phyloP scores from a whole-genome alignment of 164 flowering plant genomes.

The Berberis thunbergii region DNA sequence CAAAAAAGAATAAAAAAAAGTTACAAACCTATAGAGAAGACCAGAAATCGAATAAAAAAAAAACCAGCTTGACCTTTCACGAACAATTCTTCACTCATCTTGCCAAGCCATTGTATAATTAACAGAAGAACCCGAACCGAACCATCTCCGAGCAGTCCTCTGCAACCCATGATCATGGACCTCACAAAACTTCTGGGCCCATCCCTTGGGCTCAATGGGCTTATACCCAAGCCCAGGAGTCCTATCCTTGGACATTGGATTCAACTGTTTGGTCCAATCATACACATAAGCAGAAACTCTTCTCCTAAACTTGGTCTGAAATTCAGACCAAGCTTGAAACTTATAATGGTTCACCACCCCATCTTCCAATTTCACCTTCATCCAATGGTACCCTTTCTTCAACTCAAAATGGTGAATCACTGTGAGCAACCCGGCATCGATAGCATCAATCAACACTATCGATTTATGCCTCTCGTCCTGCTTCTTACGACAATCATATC shows the following conservation, averaged over 20 bases:
- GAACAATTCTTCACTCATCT: constrained; percentile 1
- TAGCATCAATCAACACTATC: constrained; percentile 43
- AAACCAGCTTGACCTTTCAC: not conserved
- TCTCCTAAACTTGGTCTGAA: constrained; percentile 68
- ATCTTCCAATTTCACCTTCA: constrained; percentile 5
- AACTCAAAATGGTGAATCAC: constrained; percentile 69
- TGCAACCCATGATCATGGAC: constrained; percentile 47
- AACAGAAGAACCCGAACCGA: constrained; percentile 16
- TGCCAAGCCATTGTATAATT: constrained; percentile 48
- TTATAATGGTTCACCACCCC: constrained; percentile 83
- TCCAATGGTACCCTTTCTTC: constrained; percentile 25
- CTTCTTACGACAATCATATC: constrained; percentile 60
- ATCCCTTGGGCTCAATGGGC: constrained; percentile 60
- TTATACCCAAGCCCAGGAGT: constrained; percentile 67
- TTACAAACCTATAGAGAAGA: not conserved
- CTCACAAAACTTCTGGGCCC: constrained; percentile 72
- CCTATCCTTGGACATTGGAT: constrained; percentile 60
- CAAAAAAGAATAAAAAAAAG: not conserved
- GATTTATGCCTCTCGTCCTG: constrained; percentile 73
- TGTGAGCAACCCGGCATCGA: constrained; percentile 43
- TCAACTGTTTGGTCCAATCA: constrained; percentile 55
- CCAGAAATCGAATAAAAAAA: not conserved
- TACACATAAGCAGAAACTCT: constrained; percentile 85
- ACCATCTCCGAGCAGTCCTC: constrained; percentile 46
- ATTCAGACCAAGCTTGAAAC: constrained; percentile 95